Evolutionary conservation across 495 filamentous ascomycete species (phyloP), one percentile per base, ranked within the genome.

Genomic region (Neurospora sp.): DNA sequence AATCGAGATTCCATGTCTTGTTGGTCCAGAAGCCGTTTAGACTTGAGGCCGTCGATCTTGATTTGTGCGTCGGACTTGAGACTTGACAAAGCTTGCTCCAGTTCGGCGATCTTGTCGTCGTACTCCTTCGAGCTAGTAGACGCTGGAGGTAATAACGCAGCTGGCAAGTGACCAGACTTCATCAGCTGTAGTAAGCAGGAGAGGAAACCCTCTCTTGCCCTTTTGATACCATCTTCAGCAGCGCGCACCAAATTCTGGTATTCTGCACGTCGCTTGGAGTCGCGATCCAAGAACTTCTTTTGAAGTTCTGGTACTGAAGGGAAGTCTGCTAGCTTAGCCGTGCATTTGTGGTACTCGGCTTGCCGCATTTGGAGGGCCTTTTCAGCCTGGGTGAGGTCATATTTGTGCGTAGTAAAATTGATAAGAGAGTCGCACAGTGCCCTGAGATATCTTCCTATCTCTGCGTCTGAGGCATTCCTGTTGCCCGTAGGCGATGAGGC

Each of bases 271-370:
- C 22, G 22, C 27, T 65, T 65, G 31, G 27, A 3, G 27, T 31
- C 53, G 53, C 53, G 22, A 65, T 65, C 53, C 27, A 65, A 18
- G 27, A 8, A 72, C 70, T 73, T 74, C 12, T 75, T 78, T 38
- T 79, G 78, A 8, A 82, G 68, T 45, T 82, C 80, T 0, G 77
- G 73, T 0, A 80, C 27, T 6, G 78, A 79, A 14, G 79, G 77
- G 35, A 81, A 80, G 4, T 79, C 78, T n/a, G 73, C 73, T 71
- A 76, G 73, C 39, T 77, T 80, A 1, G 59, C 42, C 59, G 45
- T 72, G 0, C 75, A 70, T 38, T 69, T 78, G 6, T 80, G 69
- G 69, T 78, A 78, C 39, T 81, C 79, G 0, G 39, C 69, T 22
- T 75, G 68, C 53, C 77, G 75, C 20, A 71, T 44, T 6, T 42